phyloP scores from a whole-genome alignment of 768 basidiomycete genomes.

The Tulasnella sp. region DNA sequence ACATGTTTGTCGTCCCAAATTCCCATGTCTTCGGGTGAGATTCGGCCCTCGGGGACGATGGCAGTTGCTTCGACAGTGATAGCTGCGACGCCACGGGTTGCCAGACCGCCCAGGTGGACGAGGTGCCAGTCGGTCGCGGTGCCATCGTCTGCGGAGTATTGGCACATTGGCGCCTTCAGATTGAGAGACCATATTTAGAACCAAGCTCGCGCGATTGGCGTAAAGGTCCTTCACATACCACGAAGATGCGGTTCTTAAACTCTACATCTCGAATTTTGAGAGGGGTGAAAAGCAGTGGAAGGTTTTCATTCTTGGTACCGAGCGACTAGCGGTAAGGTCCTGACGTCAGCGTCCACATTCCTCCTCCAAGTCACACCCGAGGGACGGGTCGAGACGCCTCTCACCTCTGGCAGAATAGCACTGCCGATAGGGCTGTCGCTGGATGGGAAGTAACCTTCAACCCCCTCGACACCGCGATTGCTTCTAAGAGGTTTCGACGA shows the following conservation, averaged over 20 bases:
- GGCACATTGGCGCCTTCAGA: conserved; percentile 74
- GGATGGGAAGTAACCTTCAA: conserved; percentile 60
- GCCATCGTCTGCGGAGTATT: conserved; percentile 74
- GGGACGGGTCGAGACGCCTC: conserved; percentile 38
- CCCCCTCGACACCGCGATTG: conserved; percentile 56
- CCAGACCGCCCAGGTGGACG: conserved; percentile 73
- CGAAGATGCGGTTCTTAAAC: conserved; percentile 78
- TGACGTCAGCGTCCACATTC: conserved; percentile 10
- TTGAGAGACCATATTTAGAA: background rate
- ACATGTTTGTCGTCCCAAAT: conserved; percentile 81
- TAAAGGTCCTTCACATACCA: conserved; percentile 47
- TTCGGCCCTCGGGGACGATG: conserved; percentile 72
- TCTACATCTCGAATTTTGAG: conserved; percentile 60
- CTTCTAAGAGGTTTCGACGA: background rate
- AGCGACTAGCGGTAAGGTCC: background rate
- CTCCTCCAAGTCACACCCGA: background rate
- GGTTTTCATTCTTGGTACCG: conserved; percentile 51
- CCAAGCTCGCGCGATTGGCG: background rate
- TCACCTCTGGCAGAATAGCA: conserved; percentile 41
- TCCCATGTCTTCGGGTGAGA: conserved; percentile 74
- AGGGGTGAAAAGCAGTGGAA: conserved; percentile 67
- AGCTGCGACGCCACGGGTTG: conserved; percentile 69
- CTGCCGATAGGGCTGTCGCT: conserved; percentile 63
- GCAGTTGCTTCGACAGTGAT: conserved; percentile 77
- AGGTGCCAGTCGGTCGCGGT: conserved; percentile 84